phyloP scores from a whole-genome alignment of 2,329 filamentous ascomycete species.

The Claviceps sp. region DNA sequence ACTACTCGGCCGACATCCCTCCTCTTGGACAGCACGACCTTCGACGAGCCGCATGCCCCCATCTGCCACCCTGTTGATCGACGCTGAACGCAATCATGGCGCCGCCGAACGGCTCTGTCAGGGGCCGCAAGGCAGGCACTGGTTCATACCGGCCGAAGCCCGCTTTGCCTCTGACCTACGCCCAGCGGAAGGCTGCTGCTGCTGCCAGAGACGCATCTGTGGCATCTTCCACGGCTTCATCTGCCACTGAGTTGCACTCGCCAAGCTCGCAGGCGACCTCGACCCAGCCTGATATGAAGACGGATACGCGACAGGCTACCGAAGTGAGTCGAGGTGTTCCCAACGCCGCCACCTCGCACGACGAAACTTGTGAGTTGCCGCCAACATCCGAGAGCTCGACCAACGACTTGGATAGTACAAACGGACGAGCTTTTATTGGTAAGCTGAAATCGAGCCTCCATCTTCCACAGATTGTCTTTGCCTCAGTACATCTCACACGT shows the following conservation, averaged over 20 bases:
- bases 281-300: not conserved
- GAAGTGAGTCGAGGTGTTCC: not conserved
- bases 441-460: not conserved
- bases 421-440: slow-evolving; percentile 1
- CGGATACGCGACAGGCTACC: not conserved
- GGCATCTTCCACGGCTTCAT: slow-evolving; percentile 3
- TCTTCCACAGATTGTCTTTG: not conserved
- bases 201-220: slow-evolving; percentile 11
- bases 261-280: not conserved
- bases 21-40: not conserved
- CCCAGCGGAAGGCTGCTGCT: slow-evolving; percentile 24
- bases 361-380: not conserved
- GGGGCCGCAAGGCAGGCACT: slow-evolving; percentile 17
- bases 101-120: slow-evolving; percentile 19
- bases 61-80: not conserved
- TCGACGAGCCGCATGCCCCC: not conserved
- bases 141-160: slow-evolving; percentile 20
- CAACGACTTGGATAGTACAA: not conserved
- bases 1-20: not conserved
- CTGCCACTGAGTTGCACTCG: slow-evolving; percentile 1
- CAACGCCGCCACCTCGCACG: not conserved
- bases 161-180: slow-evolving; percentile 25
- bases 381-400: not conserved
- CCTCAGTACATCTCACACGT: not conserved
- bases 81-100: slow-evolving; percentile 15